These are phyloP conservation scores for Polysphondylium violaceum DNA, from an alignment of 78 protist genomes.

Conservation along the genomic window DNA sequence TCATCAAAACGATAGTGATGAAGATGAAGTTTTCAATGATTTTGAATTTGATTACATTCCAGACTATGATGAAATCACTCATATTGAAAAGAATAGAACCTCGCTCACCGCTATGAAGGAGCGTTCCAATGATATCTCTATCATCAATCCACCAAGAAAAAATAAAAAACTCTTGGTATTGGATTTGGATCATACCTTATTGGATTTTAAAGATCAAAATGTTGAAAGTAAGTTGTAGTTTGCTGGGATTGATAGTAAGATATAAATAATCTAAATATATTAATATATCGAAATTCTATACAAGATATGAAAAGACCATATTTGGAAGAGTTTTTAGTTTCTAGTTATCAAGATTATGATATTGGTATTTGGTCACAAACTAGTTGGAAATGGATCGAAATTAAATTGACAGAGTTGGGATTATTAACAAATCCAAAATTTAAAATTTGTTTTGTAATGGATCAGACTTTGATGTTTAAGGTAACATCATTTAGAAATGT, in stretches of 20 bases:
- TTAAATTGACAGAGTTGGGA: slow-evolving; percentile 77
- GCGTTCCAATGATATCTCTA: slow-evolving; percentile 35
- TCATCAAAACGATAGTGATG: background rate
- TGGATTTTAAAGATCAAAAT: slow-evolving; percentile 81
- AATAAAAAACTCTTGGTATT: slow-evolving; percentile 69
- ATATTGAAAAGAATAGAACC: slow-evolving; percentile 53
- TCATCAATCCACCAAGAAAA: slow-evolving; percentile 64
- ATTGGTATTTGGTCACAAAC: slow-evolving; percentile 84
- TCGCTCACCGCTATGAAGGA: background rate
- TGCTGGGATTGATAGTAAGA: no score
- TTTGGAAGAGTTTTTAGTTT: slow-evolving; percentile 54
- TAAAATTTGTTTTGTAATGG: slow-evolving; percentile 79
- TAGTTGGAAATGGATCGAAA: slow-evolving; percentile 81
- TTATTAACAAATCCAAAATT: slow-evolving; percentile 71
- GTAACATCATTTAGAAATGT: slow-evolving; percentile 59
- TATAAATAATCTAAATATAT: background rate
- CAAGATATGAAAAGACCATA: slow-evolving; percentile 78
- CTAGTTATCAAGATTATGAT: slow-evolving; percentile 63
- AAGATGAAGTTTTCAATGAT: slow-evolving; percentile 60
- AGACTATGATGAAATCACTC: slow-evolving; percentile 71
- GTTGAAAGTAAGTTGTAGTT: slow-evolving; percentile 39
- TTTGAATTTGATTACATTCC: slow-evolving; percentile 76
- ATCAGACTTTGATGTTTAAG: slow-evolving; percentile 75
- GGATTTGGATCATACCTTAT: slow-evolving; percentile 75
- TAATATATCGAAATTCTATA: background rate